Evolutionary conservation across 1,139 yeast species (phyloP), one percentile per base, ranked within the genome.

Genomic region (Yamadazyma atlantica): DNA sequence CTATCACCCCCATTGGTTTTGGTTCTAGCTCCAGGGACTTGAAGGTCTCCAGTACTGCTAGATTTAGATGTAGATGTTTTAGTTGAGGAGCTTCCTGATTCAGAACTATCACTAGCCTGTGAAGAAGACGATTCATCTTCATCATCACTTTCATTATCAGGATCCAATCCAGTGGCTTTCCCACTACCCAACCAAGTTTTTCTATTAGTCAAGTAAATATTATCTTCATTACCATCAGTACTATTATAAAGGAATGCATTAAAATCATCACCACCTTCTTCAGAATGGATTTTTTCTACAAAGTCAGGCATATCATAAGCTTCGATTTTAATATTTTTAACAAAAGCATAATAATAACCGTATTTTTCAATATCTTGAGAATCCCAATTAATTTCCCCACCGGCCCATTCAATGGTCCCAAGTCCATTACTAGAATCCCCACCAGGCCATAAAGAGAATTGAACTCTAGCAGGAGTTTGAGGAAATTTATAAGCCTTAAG

Each of bases 371-470:
- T 78, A 61, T 88, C 96, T 4, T 70, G 60, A 23, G 92, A 74
- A 58, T 82, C 65, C 97, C 97, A 90, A 66, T 88, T 76, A 42
- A 89, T 78, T 4, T 54, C 66, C 55, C 97, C 97, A 57, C 97
- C 97, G 27, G 97, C 95, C 97, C 97, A 90, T 48, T 77, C 84
- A 46, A 82, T 72, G 13, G 97, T 90, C 58, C 97, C 97, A 32
- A 67, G 62, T 26, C 80, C 80, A 56, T 77, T 78, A 34, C 70
- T 51, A 18, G 78, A 64, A 43, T 73, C 75, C 43, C 97, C 97
- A 60, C 86, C 97, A 4, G 97, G 96, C 97, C 97, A 90, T 44
- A 90, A 61, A 4, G 96, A 88, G 39, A 87, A 64, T 64, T 90
- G 95, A 41, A 90, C 64, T 55, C 95, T 78, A 35, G 92, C 71